Evolutionary conservation across 108 stramenopile species (phyloP).

Genomic region (Cyclotella atomus): DNA sequence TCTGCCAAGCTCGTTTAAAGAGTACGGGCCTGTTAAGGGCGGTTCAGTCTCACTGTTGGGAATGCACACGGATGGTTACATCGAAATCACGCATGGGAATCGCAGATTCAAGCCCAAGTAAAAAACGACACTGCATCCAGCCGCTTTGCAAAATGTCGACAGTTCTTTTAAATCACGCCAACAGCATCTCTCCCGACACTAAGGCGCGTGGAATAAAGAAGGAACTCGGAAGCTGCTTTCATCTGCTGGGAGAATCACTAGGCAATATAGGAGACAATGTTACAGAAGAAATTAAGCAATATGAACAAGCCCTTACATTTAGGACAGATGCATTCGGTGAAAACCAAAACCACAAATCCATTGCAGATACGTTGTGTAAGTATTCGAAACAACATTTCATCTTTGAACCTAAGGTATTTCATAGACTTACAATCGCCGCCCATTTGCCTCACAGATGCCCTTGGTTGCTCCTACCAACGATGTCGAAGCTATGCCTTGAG

Average conservation of each 20-base stretch:
- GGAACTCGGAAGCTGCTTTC: conserved; percentile 41
- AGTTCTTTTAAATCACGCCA: conserved; percentile 15
- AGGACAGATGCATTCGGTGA: conserved; percentile 40
- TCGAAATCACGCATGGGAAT: conserved; percentile 11
- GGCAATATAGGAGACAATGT: conserved; percentile 36
- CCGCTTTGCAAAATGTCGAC: conserved; percentile 19
- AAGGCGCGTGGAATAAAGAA: conserved; percentile 9
- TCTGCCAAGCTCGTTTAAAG: conserved; percentile 26
- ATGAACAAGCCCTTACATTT: conserved; percentile 51
- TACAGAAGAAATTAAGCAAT: conserved; percentile 52
- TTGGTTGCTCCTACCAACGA: conserved; percentile 49
- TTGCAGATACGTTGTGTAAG: conserved; percentile 49
- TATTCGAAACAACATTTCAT: neutral
- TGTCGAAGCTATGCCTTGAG: conserved; percentile 35
- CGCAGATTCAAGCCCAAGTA: conserved; percentile 15
- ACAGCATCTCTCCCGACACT: neutral
- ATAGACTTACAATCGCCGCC: too few relatives aligned
- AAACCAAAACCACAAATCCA: conserved; percentile 41
- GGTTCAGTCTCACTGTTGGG: conserved; percentile 21
- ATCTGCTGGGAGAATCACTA: conserved; percentile 40
- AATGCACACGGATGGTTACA: conserved; percentile 25
- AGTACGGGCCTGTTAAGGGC: conserved; percentile 24
- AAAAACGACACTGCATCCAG: conserved; percentile 18
- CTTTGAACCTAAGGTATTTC: too few relatives aligned
- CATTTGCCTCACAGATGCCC: conserved; percentile 23